These are phyloP conservation scores for Cochlearia excelsa DNA, from an alignment of 345 rosid species.

Conservation along the genomic window DNA sequence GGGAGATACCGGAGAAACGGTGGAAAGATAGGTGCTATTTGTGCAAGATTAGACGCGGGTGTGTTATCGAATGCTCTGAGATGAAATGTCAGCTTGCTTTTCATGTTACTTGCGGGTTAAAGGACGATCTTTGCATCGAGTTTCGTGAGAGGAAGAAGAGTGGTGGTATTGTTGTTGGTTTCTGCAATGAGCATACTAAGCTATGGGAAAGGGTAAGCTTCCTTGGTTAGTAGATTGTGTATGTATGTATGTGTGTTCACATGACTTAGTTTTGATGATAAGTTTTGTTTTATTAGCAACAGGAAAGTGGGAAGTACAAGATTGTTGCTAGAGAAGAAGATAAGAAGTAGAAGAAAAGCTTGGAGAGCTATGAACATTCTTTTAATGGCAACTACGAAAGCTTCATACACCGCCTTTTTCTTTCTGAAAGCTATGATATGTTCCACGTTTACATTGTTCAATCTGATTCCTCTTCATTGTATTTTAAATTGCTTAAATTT, in stretches of 20 bases:
- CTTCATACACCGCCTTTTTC: background rate
- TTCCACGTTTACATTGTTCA: too few relatives aligned
- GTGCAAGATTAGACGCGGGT: constrained; percentile 65
- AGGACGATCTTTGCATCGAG: constrained; percentile 71
- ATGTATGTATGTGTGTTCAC: background rate
- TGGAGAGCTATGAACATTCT: background rate
- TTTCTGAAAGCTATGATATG: background rate
- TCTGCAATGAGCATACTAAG: constrained; percentile 70
- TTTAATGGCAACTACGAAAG: constrained; percentile 19
- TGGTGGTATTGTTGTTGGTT: constrained; percentile 78
- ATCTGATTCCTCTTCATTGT: background rate
- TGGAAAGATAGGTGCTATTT: constrained; percentile 63
- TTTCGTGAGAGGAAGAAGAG: constrained; percentile 61
- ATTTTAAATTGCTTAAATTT: too few relatives aligned
- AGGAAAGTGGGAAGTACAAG: constrained; percentile 87
- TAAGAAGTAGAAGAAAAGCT: constrained; percentile 30
- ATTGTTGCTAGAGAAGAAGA: constrained; percentile 72
- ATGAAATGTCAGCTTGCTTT: constrained; percentile 63
- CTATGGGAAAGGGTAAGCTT: constrained; percentile 74
- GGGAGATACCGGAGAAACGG: constrained; percentile 56
- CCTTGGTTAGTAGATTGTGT: background rate
- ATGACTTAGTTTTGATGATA: constrained; percentile 7
- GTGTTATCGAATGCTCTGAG: constrained; percentile 85
- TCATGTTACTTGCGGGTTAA: constrained; percentile 84
- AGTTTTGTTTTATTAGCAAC: constrained; percentile 56